Evolutionary conservation across 2,329 filamentous ascomycete genomes (phyloP).

Genomic region (Trichoderma arundinaceum): DNA sequence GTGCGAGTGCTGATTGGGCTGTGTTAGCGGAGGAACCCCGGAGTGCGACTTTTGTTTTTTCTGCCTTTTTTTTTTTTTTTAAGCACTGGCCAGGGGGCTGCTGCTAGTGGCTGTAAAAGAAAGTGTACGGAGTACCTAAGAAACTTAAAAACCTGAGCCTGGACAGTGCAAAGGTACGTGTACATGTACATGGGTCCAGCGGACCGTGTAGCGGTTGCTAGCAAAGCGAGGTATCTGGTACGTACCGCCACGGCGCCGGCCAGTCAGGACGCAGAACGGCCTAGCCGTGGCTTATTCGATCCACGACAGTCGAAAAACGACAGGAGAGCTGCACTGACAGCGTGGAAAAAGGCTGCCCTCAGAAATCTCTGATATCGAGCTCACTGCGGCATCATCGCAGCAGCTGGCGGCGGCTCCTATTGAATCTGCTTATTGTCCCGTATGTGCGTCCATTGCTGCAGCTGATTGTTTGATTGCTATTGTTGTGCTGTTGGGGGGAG

Average conservation of each 20-base stretch:
- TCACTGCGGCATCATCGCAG: conserved; percentile 34
- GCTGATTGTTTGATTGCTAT: conserved; percentile 31
- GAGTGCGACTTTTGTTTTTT: conserved; percentile 34
- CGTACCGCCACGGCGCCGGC: conserved; percentile 21
- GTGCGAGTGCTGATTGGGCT: conserved; percentile 37
- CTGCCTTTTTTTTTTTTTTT: background rate
- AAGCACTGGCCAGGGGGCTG: conserved; percentile 26
- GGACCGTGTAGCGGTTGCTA: background rate
- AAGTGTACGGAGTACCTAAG: background rate
- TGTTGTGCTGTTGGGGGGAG: conserved; percentile 23
- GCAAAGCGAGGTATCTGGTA: conserved; percentile 28
- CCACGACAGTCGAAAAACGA: conserved; percentile 50
- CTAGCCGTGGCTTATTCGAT: conserved; percentile 46
- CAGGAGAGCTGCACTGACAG: conserved; percentile 40
- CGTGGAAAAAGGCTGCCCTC: conserved; percentile 31
- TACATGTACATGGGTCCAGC: background rate
- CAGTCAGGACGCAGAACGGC: conserved; percentile 26
- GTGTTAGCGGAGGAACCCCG: conserved; percentile 42
- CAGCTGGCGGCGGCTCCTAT: conserved; percentile 28
- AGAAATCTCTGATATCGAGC: conserved; percentile 37
- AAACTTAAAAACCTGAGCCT: background rate
- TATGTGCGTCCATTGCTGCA: conserved; percentile 32
- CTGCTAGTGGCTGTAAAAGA: background rate
- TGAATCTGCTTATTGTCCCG: conserved; percentile 28
- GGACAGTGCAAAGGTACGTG: background rate